A percentile compares a stretch with the other conserved stretches of the same genome.
Evolutionary conservation across 805 yeast species (phyloP).

Genomic region (Saccharomycopsis schoenii): DNA sequence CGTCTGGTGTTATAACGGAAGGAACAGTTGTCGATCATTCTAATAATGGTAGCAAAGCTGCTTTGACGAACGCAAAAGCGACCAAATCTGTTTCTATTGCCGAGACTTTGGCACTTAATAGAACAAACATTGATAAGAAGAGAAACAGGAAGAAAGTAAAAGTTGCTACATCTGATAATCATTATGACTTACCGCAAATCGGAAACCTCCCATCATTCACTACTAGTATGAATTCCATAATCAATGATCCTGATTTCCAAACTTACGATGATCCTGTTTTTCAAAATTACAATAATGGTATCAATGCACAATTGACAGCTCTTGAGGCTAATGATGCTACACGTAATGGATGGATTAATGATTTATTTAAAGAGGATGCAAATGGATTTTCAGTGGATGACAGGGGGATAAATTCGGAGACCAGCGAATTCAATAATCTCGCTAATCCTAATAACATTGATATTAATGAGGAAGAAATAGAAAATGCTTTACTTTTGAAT

Average conservation of each 20-base stretch:
- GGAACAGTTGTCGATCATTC: not conserved
- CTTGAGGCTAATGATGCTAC: not conserved
- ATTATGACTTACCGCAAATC: not conserved
- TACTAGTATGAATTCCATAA: not conserved
- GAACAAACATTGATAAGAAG: slow-evolving; percentile 5
- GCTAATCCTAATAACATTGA: not conserved
- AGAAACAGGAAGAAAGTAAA: not conserved
- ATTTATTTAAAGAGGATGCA: not conserved
- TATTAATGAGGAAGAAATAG: not conserved
- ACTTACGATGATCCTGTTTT: not conserved
- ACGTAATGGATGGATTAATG: not conserved
- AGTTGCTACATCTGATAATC: not conserved
- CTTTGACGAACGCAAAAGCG: not conserved
- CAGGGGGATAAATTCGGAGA: not conserved
- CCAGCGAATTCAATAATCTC: not conserved
- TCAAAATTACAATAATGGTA: not conserved
- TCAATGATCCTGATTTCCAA: not conserved
- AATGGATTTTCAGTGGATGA: not conserved
- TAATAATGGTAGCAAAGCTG: not conserved
- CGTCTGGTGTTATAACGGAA: not conserved
- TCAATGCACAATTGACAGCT: not conserved
- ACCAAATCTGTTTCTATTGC: slow-evolving; percentile 3
- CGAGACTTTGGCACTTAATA: slow-evolving; percentile 11
- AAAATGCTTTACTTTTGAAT: not conserved
- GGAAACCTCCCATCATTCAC: not conserved